Percentiles rank a stretch among this genome's conserved stretches.
These are phyloP conservation scores for Microstegium vimineum DNA, from an alignment of 176 grass and related monocot genomes.

Conservation along the genomic window DNA sequence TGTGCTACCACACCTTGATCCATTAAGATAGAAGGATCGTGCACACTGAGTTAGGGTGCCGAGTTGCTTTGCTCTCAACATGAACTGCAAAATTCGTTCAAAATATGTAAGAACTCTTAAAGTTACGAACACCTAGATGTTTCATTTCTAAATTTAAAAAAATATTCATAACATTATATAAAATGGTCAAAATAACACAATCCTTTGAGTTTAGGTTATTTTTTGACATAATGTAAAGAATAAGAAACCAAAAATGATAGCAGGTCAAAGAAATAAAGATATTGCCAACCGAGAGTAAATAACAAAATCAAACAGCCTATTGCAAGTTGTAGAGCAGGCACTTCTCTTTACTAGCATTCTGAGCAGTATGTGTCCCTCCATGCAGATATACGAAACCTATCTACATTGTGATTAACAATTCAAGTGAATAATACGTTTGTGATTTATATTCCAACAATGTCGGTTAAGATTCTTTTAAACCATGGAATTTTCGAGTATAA, in stretches of 20 bases:
- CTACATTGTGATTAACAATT: background rate
- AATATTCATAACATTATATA: background rate
- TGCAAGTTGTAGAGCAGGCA: background rate
- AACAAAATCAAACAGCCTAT: background rate
- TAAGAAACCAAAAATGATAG: background rate
- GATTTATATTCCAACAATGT: background rate
- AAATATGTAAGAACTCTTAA: constrained; percentile 8
- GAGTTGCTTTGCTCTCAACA: constrained; percentile 96
- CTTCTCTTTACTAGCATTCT: background rate
- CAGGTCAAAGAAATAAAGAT: constrained; percentile 9
- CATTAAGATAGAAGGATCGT: constrained; percentile 84
- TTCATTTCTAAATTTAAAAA: background rate
- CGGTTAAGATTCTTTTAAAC: background rate
- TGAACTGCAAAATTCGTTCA: constrained; percentile 55
- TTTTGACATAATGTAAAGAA: background rate
- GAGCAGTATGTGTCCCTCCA: background rate
- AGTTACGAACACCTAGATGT: background rate
- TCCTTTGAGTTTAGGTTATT: background rate
- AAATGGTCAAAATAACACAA: background rate
- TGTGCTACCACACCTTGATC: constrained; percentile 63
- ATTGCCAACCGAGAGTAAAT: background rate
- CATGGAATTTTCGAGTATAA: background rate
- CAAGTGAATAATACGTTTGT: background rate
- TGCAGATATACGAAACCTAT: background rate
- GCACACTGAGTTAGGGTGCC: constrained; percentile 79